These are phyloP conservation scores for Rosa chinensis DNA, from an alignment of 306 rosid genomes.

Conservation along the genomic window DNA sequence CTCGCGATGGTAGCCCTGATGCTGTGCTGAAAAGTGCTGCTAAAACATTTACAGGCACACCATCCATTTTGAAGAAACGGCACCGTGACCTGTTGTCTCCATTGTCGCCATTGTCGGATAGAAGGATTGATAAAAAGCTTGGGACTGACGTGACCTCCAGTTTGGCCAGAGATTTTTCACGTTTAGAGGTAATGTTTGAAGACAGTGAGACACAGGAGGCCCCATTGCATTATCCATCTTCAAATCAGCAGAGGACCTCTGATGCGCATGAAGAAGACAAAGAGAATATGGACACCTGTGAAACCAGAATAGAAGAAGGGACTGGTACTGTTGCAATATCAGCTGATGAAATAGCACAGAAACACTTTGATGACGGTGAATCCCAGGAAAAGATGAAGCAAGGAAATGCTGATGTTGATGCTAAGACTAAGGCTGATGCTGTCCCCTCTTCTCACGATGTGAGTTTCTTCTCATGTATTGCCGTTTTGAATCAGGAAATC, in stretches of 20 bases:
- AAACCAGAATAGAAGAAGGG: constrained; percentile 32
- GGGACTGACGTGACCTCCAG: constrained; percentile 64
- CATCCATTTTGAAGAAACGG: constrained; percentile 92
- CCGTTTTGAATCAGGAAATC: background rate
- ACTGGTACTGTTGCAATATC: constrained; percentile 29
- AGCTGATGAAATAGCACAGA: constrained; percentile 32
- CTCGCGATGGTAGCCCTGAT: constrained; percentile 71
- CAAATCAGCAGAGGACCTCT: constrained; percentile 35
- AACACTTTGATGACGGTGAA: constrained; percentile 28
- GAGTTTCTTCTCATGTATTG: constrained; percentile 26
- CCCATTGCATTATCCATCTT: constrained; percentile 41
- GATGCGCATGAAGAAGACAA: constrained; percentile 42
- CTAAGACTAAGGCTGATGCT: constrained; percentile 31
- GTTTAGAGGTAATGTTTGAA: constrained; percentile 78
- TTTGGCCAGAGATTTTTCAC: constrained; percentile 65
- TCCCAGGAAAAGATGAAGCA: constrained; percentile 41
- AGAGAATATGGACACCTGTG: constrained; percentile 46
- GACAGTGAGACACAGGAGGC: constrained; percentile 45
- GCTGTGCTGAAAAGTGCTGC: constrained; percentile 87
- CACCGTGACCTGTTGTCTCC: constrained; percentile 80
- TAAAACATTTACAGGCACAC: constrained; percentile 80
- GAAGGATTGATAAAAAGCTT: constrained; percentile 70
- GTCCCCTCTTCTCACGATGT: constrained; percentile 42
- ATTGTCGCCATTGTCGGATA: constrained; percentile 86
- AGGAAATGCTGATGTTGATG: constrained; percentile 30